A percentile compares a stretch with the other conserved stretches of the same genome.
phyloP scores from a whole-genome alignment of 2,329 filamentous ascomycete species.

The Fusarium dlaminii region DNA sequence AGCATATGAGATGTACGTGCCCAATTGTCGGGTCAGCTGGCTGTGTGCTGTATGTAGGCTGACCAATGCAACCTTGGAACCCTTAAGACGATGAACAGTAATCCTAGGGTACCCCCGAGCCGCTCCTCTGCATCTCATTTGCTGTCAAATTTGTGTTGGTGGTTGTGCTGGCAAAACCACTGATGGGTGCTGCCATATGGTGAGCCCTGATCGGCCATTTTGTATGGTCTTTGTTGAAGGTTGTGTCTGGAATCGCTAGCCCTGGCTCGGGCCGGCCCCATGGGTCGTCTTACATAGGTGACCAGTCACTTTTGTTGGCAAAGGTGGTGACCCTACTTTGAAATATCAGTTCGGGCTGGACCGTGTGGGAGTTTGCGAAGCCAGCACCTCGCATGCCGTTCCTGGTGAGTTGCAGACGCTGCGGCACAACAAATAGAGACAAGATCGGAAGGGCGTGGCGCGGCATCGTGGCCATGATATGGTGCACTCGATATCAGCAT shows the following conservation, averaged over 20 bases:
- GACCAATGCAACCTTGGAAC: conserved; percentile 29
- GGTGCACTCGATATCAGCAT: background rate
- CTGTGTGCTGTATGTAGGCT: conserved; percentile 34
- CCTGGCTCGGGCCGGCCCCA: conserved; percentile 45
- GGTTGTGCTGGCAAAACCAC: conserved; percentile 32
- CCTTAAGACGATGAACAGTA: background rate
- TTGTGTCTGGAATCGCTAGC: conserved; percentile 11
- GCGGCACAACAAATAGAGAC: conserved; percentile 19
- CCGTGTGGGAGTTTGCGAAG: conserved; percentile 23
- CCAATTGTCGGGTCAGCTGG: conserved; percentile 31
- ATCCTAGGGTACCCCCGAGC: conserved; percentile 1
- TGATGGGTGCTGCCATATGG: conserved; percentile 18
- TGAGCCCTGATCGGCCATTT: conserved; percentile 18
- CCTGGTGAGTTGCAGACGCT: conserved; percentile 32
- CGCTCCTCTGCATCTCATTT: conserved; percentile 16
- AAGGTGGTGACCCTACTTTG: conserved; percentile 22
- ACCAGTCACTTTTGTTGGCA: conserved; percentile 36
- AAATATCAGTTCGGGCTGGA: conserved; percentile 20
- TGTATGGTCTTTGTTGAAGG: background rate
- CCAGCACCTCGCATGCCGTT: conserved; percentile 21
- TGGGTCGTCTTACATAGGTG: conserved; percentile 41
- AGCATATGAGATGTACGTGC: conserved; percentile 13
- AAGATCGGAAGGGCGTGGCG: conserved; percentile 27
- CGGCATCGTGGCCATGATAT: conserved; percentile 15
- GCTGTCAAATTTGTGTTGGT: conserved; percentile 10